Evolutionary conservation across 257 asterid species (phyloP).

Genomic region (Voacanga thouarsii): DNA sequence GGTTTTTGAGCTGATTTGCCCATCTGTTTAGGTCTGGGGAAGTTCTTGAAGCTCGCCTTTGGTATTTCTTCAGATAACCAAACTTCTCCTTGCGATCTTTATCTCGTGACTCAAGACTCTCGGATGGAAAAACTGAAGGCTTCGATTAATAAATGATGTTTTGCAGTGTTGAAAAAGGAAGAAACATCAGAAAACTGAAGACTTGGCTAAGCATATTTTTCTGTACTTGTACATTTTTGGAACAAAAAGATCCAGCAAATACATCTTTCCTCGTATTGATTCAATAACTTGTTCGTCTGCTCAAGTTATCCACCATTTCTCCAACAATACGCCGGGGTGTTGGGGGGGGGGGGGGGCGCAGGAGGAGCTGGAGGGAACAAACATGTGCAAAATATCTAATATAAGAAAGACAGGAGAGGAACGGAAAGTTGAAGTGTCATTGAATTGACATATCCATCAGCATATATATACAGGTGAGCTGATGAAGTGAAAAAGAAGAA

Average conservation of each 20-base stretch:
- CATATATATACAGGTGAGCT: not conserved
- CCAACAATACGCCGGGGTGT: too few species aligned
- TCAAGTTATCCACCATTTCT: slow-evolving; percentile 7
- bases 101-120: too few species aligned
- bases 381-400: too few species aligned
- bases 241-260: not conserved
- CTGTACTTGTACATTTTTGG: not conserved
- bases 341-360: too few species aligned
- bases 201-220: not conserved
- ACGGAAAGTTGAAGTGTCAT: slow-evolving; percentile 1
- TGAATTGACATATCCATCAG: not conserved
- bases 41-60: too few species aligned
- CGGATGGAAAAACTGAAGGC: not conserved
- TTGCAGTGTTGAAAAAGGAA: not conserved
- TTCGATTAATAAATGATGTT: not conserved
- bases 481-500: not conserved
- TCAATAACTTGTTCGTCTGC: slow-evolving; percentile 16
- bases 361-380: too few species aligned
- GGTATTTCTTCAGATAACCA: not conserved
- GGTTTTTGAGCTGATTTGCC: not conserved
- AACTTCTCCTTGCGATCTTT: too few species aligned
- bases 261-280: not conserved
- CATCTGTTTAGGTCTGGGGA: too few species aligned
- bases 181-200: not conserved
- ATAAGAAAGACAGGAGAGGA: not conserved